Evolutionary conservation across 257 asterid species (phyloP).

Genomic region (Solanum paucissectum): DNA sequence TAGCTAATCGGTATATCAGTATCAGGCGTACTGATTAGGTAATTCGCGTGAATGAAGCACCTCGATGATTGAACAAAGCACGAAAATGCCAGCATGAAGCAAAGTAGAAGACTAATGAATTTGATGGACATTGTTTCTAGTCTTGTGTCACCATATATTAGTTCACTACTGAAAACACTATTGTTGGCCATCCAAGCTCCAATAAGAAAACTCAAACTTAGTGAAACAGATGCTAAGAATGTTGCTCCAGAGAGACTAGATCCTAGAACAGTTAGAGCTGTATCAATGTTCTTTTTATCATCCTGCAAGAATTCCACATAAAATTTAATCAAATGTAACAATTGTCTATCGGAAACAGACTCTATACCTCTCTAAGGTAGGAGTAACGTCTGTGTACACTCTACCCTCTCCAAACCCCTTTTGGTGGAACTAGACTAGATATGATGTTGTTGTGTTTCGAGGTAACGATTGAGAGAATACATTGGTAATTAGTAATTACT

Average conservation of each 20-base stretch:
- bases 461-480: not conserved
- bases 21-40: constrained; percentile 40
- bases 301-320: not conserved
- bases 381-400: not conserved
- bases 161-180: constrained; percentile 10
- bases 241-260: constrained; percentile 22
- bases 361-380: too few relatives aligned
- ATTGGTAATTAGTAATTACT: not conserved
- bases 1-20: constrained; percentile 20
- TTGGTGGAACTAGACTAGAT: not conserved
- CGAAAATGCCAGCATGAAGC: constrained; percentile 37
- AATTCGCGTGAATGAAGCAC: constrained; percentile 34
- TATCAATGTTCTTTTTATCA: not conserved
- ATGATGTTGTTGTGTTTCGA: not conserved
- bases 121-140: constrained; percentile 20
- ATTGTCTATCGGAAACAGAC: not conserved
- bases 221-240: constrained; percentile 39
- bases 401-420: not conserved
- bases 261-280: constrained; percentile 17
- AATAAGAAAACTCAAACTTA: constrained; percentile 29
- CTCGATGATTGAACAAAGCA: constrained; percentile 34
- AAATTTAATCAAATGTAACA: not conserved
- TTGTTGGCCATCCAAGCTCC: constrained; percentile 49
- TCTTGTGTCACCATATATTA: constrained; percentile 35
- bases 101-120: constrained; percentile 11